These are phyloP conservation scores for Aspergillus sergii DNA, from an alignment of 2,329 filamentous ascomycete genomes.

Conservation along the genomic window DNA sequence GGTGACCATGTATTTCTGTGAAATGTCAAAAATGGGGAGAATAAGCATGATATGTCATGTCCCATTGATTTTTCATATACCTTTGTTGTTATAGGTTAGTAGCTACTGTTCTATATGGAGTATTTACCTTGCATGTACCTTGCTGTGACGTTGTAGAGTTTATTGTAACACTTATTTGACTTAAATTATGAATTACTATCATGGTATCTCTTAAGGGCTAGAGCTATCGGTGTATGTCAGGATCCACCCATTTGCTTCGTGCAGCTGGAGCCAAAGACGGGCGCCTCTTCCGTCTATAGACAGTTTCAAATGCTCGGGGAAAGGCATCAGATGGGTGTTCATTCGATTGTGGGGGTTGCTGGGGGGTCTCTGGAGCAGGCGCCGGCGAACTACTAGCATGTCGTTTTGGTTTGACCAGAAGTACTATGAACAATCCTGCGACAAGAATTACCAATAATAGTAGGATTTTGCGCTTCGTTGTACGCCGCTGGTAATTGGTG, in stretches of 20 bases:
- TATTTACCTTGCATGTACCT: neutral
- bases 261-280: slow-evolving; percentile 25
- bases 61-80: neutral
- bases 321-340: slow-evolving; percentile 19
- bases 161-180: neutral
- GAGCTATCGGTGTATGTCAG: slow-evolving; percentile 37
- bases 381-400: slow-evolving; percentile 19
- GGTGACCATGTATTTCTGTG: neutral
- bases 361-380: slow-evolving; percentile 6
- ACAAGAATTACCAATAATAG: slow-evolving; percentile 84
- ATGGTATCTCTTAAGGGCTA: slow-evolving; percentile 23
- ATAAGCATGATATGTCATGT: slow-evolving; percentile 31
- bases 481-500: slow-evolving; percentile 83
- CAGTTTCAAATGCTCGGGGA: slow-evolving; percentile 24
- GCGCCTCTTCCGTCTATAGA: slow-evolving; percentile 26
- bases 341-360: slow-evolving; percentile 27
- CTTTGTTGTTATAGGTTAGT: neutral
- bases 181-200: slow-evolving; percentile 20
- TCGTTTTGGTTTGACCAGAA: slow-evolving; percentile 75
- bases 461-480: slow-evolving; percentile 90
- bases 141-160: neutral
- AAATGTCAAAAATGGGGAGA: slow-evolving; percentile 32
- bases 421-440: slow-evolving; percentile 80
- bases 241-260: slow-evolving; percentile 37
- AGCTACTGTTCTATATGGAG: neutral